Evolutionary conservation across 305 asterid species (phyloP), one percentile per base, ranked within the genome.

Genomic region (Caryopteris hybrid): DNA sequence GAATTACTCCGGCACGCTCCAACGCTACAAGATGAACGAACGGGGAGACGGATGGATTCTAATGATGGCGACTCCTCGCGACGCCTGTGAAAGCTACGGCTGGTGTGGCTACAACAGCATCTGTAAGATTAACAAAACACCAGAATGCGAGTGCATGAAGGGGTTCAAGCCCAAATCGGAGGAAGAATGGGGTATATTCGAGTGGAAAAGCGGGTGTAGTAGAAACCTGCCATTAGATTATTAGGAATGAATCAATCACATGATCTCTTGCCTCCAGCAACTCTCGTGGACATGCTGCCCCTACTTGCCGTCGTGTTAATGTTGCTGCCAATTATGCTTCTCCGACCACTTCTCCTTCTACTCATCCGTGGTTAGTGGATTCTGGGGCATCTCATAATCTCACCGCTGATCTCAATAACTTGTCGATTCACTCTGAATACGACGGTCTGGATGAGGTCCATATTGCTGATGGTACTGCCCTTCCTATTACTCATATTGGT

Each of bases 61-160:
- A 41, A 27, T 56, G 45, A 25, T 55, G 0, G 4, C 20, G 5
- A 18, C 43, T 17, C 73, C 73, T 5, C 16, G 38, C 7, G 65
- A 56, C 61, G 1, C 23, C 11, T 68, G 73, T 29, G 73, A 68
- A 14, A 18, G 20, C 25, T 68, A 68, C 43, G 73, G 55, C 22
- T 1, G 2, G 0, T 68, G 73, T 46, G 73, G 73, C 9, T 6
- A 6, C 4, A 64, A 64, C 34, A 55, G 70, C 1, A 34, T 64
- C 38, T 64, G 70, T 31, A 64, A 64, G 31, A 3, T 34, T 64
- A 20, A 36, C 48, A 48, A 34, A 34, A 34, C 53, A 33, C 70
- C 70, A 21, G 70, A 11, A 2, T 64, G 70, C 0, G 38, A 64
- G 61, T 64, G 70, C 13, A 9, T 64, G 60, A 50, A 38, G 60